A percentile compares a stretch with the other conserved stretches of the same genome.
These are phyloP conservation scores for Forsythia suspensa DNA, from an alignment of 257 asterid genomes.

Conservation along the genomic window DNA sequence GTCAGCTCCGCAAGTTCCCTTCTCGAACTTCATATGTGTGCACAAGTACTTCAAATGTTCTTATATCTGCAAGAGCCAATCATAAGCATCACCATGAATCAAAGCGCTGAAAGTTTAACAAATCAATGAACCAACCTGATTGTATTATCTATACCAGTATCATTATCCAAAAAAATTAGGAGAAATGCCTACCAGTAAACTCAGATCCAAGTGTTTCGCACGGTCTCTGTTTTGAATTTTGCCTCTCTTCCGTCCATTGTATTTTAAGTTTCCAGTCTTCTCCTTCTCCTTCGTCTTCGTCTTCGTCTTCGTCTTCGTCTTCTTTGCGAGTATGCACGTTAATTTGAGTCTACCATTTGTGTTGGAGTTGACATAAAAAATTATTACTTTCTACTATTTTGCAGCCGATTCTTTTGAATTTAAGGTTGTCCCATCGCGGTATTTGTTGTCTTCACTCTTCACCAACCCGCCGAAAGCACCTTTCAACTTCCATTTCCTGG, in stretches of 20 bases:
- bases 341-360: too few species aligned
- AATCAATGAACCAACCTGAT: not conserved
- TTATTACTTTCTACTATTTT: not conserved
- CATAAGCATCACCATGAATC: not conserved
- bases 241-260: too few species aligned
- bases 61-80: constrained; percentile 51
- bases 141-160: not conserved
- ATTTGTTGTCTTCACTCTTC: not conserved
- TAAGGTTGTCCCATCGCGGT: not conserved
- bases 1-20: constrained; percentile 57
- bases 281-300: too few species aligned
- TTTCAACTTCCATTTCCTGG: not conserved
- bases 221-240: constrained; percentile 44
- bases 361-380: too few species aligned
- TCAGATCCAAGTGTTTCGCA: constrained; percentile 63
- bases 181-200: constrained; percentile 58
- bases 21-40: constrained; percentile 40
- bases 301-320: too few species aligned
- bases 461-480: constrained; percentile 12
- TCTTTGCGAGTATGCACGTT: too few species aligned
- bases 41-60: constrained; percentile 56
- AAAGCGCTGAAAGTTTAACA: not conserved
- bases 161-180: not conserved
- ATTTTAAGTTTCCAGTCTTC: too few species aligned
- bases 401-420: constrained; percentile 32